Conservation (phyloP, 2,329 filamentous ascomycete genomes). For the Beauveria sp. region DNA sequence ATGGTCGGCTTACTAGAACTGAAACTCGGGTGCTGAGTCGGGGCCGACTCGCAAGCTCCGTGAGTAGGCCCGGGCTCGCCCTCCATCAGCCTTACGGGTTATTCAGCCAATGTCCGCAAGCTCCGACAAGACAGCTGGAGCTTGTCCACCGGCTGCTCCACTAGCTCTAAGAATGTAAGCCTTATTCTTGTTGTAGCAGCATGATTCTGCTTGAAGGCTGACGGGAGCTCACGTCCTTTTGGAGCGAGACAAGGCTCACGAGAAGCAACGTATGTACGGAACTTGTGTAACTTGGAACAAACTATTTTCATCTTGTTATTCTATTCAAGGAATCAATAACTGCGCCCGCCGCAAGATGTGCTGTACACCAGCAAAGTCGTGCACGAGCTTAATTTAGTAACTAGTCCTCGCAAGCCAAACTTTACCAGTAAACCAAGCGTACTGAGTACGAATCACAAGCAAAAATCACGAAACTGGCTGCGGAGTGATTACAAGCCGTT, state of each 20-base stretch:
- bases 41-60: too few species aligned
- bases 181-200: not conserved
- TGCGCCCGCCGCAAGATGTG: not conserved
- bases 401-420: not conserved
- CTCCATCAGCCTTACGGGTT: not conserved
- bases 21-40: too few species aligned
- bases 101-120: conserved; percentile 6
- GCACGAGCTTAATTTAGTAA: too few species aligned
- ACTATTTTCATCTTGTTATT: not conserved
- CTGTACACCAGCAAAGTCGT: not conserved
- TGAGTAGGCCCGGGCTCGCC: too few species aligned
- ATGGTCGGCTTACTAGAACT: too few species aligned
- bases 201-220: not conserved
- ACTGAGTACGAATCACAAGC: too few species aligned
- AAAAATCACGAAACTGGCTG: not conserved
- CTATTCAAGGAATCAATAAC: not conserved
- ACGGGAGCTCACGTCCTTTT: not conserved
- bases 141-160: not conserved
- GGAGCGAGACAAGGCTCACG: not conserved
- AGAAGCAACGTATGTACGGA: not conserved
- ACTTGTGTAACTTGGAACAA: not conserved
- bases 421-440: not conserved
- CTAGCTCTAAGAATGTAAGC: not conserved
- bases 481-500: not conserved
- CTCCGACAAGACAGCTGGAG: not conserved